A percentile compares a stretch with the other conserved stretches of the same genome.
Evolutionary conservation across 176 grass and related monocot species (phyloP).

Genomic region (Eragrostis curvula): DNA sequence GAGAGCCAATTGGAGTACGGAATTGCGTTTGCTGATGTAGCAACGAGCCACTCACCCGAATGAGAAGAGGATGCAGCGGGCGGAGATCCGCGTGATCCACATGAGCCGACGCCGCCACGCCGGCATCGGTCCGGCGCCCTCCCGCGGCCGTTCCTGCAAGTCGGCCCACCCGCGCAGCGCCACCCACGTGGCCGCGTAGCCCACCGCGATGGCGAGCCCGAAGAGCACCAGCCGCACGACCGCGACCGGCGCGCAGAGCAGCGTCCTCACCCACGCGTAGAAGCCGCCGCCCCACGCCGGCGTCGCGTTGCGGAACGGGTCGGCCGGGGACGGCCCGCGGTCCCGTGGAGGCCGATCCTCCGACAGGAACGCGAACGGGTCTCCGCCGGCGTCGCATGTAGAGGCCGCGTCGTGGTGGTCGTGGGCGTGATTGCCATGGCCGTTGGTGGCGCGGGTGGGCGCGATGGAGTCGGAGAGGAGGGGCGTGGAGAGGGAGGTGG

Average conservation of each 20-base stretch:
- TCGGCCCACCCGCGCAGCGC: conserved; percentile 80
- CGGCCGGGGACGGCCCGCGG: conserved; percentile 35
- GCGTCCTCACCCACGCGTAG: conserved; percentile 67
- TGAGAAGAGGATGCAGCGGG: conserved; percentile 90
- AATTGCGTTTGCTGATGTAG: background rate
- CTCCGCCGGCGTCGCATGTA: conserved; percentile 39
- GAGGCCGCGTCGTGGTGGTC: conserved; percentile 8
- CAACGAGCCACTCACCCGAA: conserved; percentile 69
- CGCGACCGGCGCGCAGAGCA: conserved; percentile 70
- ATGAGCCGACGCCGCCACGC: conserved; percentile 77
- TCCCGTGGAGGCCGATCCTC: conserved; percentile 36
- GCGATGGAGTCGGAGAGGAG: conserved; percentile 53
- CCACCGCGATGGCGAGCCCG: conserved; percentile 71
- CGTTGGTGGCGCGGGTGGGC: conserved; percentile 44
- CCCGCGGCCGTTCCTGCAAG: conserved; percentile 31
- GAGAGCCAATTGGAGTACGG: background rate
- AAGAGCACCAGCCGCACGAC: conserved; percentile 64
- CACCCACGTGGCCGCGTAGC: conserved; percentile 71
- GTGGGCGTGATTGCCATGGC: conserved; percentile 28
- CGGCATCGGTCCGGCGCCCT: conserved; percentile 60
- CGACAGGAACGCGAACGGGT: conserved; percentile 62
- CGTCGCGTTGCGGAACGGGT: conserved; percentile 90
- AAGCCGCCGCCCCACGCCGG: conserved; percentile 52
- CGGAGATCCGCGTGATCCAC: conserved; percentile 94
- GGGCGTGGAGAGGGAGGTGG: conserved; percentile 55